Base-by-base conservation (phyloP, 2,329 filamentous ascomycete species). In the Colletotrichum orbiculare region DNA sequence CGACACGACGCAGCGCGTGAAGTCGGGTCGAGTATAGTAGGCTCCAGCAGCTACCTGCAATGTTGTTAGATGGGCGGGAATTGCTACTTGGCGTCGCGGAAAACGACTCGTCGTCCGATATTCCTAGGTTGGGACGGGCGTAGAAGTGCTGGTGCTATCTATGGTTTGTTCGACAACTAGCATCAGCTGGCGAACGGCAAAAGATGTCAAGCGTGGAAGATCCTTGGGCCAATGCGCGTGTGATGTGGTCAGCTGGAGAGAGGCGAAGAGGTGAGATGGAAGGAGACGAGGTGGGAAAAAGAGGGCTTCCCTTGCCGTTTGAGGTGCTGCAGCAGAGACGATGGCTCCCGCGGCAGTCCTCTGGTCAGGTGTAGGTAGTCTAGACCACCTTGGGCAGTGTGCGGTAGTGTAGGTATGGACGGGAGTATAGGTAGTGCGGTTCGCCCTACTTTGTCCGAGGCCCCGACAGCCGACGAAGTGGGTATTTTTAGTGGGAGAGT, bases 91-190 rank as follows among this genome's bases (percentile, higher is more conserved):
- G 46, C 38, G 33, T 41, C 12, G 50, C 39, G 12, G 17, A 50
- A 39, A 61, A 64, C 50, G 52, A 52, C 52, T 53, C 58, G 55
- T 62, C 58, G 47, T 57, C 62, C 58, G 48, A 62, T 53, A 50
- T 62, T 37, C 25, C 25, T 25, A 25, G 25, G 25, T 25, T 25
- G 25, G 34, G 35, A 47, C 50, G 43, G 56, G 49, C 49, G 45
- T 17, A 58, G 10, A 17, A 50, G 17, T n/a, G 37, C 50, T 33
- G 33, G 25, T 25, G 25, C 25, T 25, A 25, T 25, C 25, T 25
- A 25, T 25, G 25, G 25, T 25, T 25, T 25, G 25, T 25, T 25
- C 25, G 25, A 5, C 25, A 25, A 25, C 25, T 25, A 25, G 25
- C 25, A 25, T 56, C 17, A 50, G 17, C 10, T 35, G 42, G 42